Conservation (phyloP, 352 stramenopile species). For the Phytophthora europaea region DNA sequence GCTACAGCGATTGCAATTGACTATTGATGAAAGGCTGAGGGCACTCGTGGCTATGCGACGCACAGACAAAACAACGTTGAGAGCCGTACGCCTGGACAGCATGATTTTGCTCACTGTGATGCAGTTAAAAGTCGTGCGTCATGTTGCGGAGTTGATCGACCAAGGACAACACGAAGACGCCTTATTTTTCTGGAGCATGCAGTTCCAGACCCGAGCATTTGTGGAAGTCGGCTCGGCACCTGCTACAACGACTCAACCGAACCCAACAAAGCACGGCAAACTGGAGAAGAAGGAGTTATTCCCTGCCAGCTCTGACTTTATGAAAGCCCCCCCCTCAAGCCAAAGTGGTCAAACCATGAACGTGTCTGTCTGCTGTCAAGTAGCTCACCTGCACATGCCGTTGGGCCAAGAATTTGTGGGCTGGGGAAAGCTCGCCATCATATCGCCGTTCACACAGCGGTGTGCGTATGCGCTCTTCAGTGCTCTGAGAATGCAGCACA, state of each 20-base stretch:
- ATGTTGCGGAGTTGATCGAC: conserved; percentile 27
- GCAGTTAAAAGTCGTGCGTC: conserved; percentile 25
- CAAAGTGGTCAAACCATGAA: conserved; percentile 16
- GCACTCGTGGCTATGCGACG: conserved; percentile 5
- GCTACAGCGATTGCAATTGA: conserved; percentile 8
- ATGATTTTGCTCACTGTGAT: conserved; percentile 40
- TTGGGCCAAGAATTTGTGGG: conserved; percentile 68
- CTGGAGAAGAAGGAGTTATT: conserved; percentile 29
- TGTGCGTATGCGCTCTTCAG: conserved; percentile 61
- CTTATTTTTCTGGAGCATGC: conserved; percentile 53
- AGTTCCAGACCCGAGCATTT: conserved; percentile 43
- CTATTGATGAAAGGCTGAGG: neutral
- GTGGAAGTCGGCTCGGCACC: conserved; percentile 13
- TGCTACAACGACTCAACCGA: conserved; percentile 12
- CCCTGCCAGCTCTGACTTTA: conserved; percentile 13
- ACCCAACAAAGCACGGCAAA: conserved; percentile 20
- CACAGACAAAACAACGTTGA: conserved; percentile 5
- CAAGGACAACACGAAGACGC: conserved; percentile 32
- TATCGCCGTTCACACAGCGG: conserved; percentile 63
- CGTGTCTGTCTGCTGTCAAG: conserved; percentile 35
- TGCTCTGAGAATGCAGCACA: conserved; percentile 42
- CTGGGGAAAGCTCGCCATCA: conserved; percentile 36
- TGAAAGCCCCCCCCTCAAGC: conserved; percentile 1
- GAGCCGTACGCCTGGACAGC: conserved; percentile 36
- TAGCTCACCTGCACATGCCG: conserved; percentile 51